Base-by-base conservation (phyloP, 2,329 filamentous ascomycete species). In the Ophiostoma triangulosporum region DNA sequence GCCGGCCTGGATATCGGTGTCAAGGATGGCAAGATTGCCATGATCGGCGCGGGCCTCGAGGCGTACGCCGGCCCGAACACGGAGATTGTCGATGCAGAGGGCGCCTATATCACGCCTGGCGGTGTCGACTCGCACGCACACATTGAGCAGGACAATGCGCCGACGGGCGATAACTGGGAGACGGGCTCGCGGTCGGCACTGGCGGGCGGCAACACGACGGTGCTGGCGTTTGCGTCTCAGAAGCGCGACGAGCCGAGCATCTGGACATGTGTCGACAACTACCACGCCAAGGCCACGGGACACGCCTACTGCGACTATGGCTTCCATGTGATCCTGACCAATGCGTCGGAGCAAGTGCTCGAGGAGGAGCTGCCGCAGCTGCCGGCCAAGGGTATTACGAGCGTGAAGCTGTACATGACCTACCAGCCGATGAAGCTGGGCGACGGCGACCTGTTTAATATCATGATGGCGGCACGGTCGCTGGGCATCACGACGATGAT, bases 131-230 rank as follows among this genome's bases (percentile, higher is more conserved):
- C 61, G 38, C 65, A 70, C 52, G 69, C 69, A 0, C 68, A 70
- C 53, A 62, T 71, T 14, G 58, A 69, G 52, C 66, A 70, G 60
- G 63, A 64, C 46, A 62, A 63, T 50, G 62, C 64, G 2, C 57
- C 57, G 4, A 65, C 64, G 3, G 60, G 63, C n/a, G 68, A 70
- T 59, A 67, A 59, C 17, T 69, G 60, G 46, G 62, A 62, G 53
- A 50, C 58, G 17, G 77, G 77, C 0, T 73, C 75, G 0, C 68
- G 77, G 8, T 74, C 70, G 22, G 78, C 77, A 3, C 69, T 81
- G 51, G 76, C 75, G 2, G 77, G 78, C 8, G 77, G 77, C 26
- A 80, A 72, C 5, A 82, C 78, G 0, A 80, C 78, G 0, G 68
- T 81, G 15, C 64, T 81, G 7, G 69, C 76, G 0, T 81, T 83